Evolutionary conservation across 2,329 filamentous ascomycete species (phyloP), one percentile per base, ranked within the genome.

Genomic region (Bipolaris victoriae): DNA sequence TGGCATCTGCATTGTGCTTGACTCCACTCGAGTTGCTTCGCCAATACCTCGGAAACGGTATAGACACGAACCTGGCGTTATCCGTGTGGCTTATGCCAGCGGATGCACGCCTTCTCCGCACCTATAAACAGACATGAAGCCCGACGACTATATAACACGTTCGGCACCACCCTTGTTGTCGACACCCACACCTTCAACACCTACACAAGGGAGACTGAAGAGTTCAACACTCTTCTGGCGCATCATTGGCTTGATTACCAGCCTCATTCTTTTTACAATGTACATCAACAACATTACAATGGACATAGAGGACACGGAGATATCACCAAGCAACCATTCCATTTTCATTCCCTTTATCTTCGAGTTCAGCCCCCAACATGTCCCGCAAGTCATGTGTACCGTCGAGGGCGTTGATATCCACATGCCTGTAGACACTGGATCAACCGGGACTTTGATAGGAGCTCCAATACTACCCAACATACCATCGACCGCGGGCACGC

Each of bases 401-500:
- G 63, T 76, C 43, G 55, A 67, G 11, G 66, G 65, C 33, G 64
- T 66, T 45, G 56, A 67, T 0, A 67, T 75, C 26, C 55, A 69
- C 18, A 70, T 76, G 64, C 73, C 74, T 0, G 60, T 76, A 13
- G 73, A 76, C 46, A 76, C 71, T 1, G 74, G 74, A 0, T 74
- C 70, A 4, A 76, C 71, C n/a, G 71, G 73, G 26, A 55, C 73
- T 1, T 31, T 75, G 24, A 66, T 76, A 46, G 74, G 74, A 29
- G 71, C 72, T 18, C 67, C 72, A 1, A 63, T 73, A 24, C 66
- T 76, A 2, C 68, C 71, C 5, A 61, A 66, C 22, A 61, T 75
- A 50, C 52, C 64, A 20, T 55, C 63, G 9, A 55, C 50, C 7
- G 59, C 58, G 44, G 71, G 70, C 31, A 69, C 58, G 7, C 71